Evolutionary conservation across 305 asterid species (phyloP), one percentile per base, ranked within the genome.

Genomic region (Petunia hybrid): DNA sequence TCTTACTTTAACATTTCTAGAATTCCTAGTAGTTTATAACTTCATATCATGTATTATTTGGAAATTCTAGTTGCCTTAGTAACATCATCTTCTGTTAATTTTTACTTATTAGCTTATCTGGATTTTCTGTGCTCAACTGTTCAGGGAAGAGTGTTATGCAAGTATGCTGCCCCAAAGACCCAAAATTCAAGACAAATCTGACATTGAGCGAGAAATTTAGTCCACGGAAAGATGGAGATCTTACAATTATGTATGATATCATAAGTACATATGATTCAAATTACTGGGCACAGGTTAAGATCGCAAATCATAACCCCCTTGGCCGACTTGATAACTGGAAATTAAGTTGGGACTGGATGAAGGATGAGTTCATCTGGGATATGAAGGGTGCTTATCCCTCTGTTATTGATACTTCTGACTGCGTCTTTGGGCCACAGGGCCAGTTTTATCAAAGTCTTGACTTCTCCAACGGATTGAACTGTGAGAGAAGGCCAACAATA

Each of bases 311-410:
- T 87, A 94, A 90, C 81, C 91, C 97, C 3, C 97, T 96, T 5
- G 99, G 97, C 64, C 90, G 98, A 0, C 97, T 96, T 22, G 98
- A 96, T 48, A 89, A 89, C 87, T 96, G 99, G 99, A 89, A 86
- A 83, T 78, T 96, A 40, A 94, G 95, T 87, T 96, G 98, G 97
- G 98, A 96, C 77, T 96, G 99, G 98, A 94, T 96, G 98, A 92
- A 92, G 51, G 97, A 91, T 12, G 99, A 96, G 87, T 96, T 96
- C 86, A 92, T 94, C 45, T 84, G 82, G 51, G 88, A 93, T 80
- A 94, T 91, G 95, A 89, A 87, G 55, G 99, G 99, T 2, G 99
- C 99, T 41, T 92, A 96, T 63, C 98, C 99, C 2, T 87, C 92
- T 5, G 83, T 86, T 7, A 90, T 91, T 6, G 98, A 93, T 77